phyloP scores from a whole-genome alignment of 2,329 filamentous ascomycete genomes.

The Drechslerella dactyloides region DNA sequence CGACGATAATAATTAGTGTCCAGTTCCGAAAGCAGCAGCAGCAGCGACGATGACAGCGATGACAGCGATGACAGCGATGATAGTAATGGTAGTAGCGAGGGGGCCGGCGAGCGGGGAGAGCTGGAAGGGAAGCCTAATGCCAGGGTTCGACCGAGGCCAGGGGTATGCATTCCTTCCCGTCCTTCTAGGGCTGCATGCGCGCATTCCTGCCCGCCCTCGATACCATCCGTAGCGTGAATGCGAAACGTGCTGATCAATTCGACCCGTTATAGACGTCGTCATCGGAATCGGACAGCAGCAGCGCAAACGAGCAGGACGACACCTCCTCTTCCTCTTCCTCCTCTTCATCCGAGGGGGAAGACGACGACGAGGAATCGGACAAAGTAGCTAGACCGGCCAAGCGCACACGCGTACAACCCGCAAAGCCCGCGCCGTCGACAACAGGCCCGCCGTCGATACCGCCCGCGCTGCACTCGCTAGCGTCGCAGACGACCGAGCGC shows the following conservation, averaged over 20 bases:
- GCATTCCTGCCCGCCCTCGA: too few relatives aligned
- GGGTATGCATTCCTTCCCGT: background rate
- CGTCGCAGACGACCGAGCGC: slow-evolving; percentile 27
- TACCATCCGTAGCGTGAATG: too few relatives aligned
- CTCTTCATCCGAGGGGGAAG: slow-evolving; percentile 1
- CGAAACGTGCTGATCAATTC: too few relatives aligned
- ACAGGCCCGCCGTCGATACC: slow-evolving; percentile 28
- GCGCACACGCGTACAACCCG: slow-evolving; percentile 1
- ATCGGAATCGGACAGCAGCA: slow-evolving; percentile 15
- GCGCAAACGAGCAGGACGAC: slow-evolving; percentile 15
- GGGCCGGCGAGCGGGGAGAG: slow-evolving; percentile 21
- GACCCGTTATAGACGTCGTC: too few relatives aligned
- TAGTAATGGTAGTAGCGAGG: slow-evolving; percentile 4
- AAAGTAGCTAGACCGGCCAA: background rate
- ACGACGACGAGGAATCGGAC: slow-evolving; percentile 27
- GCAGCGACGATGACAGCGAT: slow-evolving; percentile 38
- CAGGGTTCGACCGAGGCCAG: slow-evolving; percentile 29
- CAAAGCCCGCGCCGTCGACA: slow-evolving; percentile 18
- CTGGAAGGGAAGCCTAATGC: too few relatives aligned
- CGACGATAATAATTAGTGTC: too few relatives aligned
- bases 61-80: slow-evolving; percentile 25
- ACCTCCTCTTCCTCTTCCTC: slow-evolving; percentile 14
- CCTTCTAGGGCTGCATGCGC: too few relatives aligned
- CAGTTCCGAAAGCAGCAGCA: slow-evolving; percentile 46
- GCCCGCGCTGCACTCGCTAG: slow-evolving; percentile 17